Percentiles rank a stretch among this genome's conserved stretches.
Conservation (phyloP, 306 rosid genomes). For the Rosa rugosa region DNA sequence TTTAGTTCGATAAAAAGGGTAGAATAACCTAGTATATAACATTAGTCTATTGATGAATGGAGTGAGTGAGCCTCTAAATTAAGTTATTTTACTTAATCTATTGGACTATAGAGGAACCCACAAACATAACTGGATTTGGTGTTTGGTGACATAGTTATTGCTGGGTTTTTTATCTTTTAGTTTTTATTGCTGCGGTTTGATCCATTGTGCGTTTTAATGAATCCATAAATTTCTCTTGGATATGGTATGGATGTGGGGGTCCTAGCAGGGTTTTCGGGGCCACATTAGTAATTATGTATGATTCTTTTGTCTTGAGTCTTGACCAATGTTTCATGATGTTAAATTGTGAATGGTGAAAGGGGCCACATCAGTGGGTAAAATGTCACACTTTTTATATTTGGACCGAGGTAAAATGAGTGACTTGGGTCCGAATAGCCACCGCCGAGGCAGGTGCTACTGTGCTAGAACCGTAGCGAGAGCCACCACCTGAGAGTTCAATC, state of each 20-base stretch:
- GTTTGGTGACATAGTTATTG: neutral
- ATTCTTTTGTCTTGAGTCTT: neutral
- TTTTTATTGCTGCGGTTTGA: neutral
- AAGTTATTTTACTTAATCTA: too few species aligned
- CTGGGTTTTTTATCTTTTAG: neutral
- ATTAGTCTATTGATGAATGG: too few species aligned
- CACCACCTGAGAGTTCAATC: neutral
- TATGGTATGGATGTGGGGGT: neutral
- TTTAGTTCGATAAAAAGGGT: too few species aligned
- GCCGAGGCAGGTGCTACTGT: neutral
- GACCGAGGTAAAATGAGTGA: neutral
- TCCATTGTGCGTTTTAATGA: neutral
- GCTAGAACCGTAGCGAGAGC: neutral
- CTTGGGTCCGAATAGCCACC: neutral
- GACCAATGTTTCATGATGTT: neutral
- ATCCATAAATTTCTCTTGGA: neutral
- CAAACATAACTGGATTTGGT: neutral
- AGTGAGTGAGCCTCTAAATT: too few species aligned
- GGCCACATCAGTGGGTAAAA: conserved; percentile 12
- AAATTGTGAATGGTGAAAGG: neutral
- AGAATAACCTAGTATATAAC: too few species aligned
- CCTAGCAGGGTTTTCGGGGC: neutral
- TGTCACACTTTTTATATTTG: neutral
- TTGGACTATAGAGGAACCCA: too few species aligned
- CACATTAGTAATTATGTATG: too few species aligned